Conservation (phyloP, 768 basidiomycete species). For the Melanogaster broomeanus region DNA sequence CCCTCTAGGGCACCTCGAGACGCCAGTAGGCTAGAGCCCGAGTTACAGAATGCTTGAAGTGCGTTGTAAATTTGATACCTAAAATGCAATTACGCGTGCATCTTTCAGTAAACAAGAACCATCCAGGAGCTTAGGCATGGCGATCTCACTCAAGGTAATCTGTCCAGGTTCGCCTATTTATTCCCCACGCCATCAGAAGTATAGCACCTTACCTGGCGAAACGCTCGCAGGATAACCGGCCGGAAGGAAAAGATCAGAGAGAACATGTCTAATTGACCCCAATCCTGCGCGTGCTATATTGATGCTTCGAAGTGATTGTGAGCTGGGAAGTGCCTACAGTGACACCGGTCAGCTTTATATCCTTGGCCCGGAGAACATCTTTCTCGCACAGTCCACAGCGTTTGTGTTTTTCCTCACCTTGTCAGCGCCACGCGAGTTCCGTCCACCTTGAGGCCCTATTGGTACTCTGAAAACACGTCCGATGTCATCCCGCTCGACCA, state of each 20-base stretch:
- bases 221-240: constrained; percentile 63
- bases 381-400: background rate
- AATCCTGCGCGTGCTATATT: background rate
- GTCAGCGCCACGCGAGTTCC: background rate
- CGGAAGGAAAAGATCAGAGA: constrained; percentile 52
- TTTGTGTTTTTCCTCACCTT: constrained; percentile 16
- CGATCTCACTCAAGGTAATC: constrained; percentile 55
- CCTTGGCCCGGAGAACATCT: background rate
- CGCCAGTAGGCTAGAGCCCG: constrained; percentile 60
- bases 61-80: constrained; percentile 72
- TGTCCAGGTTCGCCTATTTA: constrained; percentile 18
- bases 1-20: constrained; percentile 72
- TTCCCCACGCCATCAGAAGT: background rate
- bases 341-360: constrained; percentile 4
- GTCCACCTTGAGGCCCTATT: constrained; percentile 2
- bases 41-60: constrained; percentile 70
- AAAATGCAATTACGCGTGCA: background rate
- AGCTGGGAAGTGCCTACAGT: constrained; percentile 1
- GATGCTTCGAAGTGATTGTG: background rate
- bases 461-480: constrained; percentile 20
- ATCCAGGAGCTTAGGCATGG: background rate
- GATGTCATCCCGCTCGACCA: constrained; percentile 23
- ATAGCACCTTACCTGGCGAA: constrained; percentile 48
- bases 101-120: constrained; percentile 5
- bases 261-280: constrained; percentile 12